Evolutionary conservation across 371 early-diverging fungal species (phyloP), one percentile per base, ranked within the genome.

Genomic region (Entomophthora muscae): DNA sequence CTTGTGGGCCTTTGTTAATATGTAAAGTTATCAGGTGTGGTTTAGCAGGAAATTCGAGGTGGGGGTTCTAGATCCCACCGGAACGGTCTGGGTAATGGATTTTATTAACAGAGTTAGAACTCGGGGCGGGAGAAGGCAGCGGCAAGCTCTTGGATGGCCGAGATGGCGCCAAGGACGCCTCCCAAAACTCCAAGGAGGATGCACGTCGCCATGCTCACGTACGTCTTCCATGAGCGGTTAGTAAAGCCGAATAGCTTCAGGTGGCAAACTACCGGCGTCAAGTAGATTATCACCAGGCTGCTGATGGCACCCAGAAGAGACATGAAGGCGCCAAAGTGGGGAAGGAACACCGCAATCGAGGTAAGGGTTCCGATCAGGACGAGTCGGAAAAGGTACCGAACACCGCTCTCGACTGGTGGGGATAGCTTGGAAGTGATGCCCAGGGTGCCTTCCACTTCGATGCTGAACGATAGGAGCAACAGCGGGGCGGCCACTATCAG

Each of bases 261-360:
- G 70, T 91, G 86, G 69, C 83, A 89, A 21, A 84, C 65, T 21
- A 91, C 78, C 1, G 93, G 93, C 67, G 90, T 79, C 23, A 91
- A 81, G 68, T 90, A 90, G 26, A 88, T 85, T 32, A 89, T 74
- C 67, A 79, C 71, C 60, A 83, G 84, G 61, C 83, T 87, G 31
- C 85, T 78, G 52, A 90, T 69, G 0, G 90, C 84, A 31, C 93
- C 93, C 32, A 93, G 67, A 26, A 93, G 72, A 13, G 87, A 79
- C 85, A 91, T 87, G 60, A 90, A 75, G 66, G 82, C 80, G 55
- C 81, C 82, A 72, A 93, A 89, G 72, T 80, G 83, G 22, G 91
- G 87, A 10, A 93, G 76, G 58, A 78, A 71, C 63, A 88, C 71
- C 0, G 89, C 88, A 64, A 85, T 68, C 17, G 64, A 23, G 5